Evolutionary conservation across 192 early-diverging fungal species (phyloP).

Genomic region (Coemansia sp.): DNA sequence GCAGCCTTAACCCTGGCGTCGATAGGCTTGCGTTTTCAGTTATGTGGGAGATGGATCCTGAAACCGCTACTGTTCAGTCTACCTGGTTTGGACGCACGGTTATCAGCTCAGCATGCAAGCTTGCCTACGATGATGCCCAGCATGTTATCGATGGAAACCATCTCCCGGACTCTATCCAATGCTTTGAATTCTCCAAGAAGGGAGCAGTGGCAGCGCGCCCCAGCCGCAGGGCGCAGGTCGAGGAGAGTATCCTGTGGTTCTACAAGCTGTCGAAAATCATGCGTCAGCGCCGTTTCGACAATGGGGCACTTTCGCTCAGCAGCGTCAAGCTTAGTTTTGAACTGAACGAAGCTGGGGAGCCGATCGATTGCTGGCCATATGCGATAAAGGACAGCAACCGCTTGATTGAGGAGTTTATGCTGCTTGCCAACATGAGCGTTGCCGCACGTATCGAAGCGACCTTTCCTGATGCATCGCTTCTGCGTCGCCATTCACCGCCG

Average conservation of each 20-base stretch:
- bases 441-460: constrained; percentile 78
- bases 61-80: constrained; percentile 62
- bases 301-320: constrained; percentile 87
- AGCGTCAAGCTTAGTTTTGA: constrained; percentile 92
- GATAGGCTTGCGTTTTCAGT: constrained; percentile 89
- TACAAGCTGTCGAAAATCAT: constrained; percentile 59
- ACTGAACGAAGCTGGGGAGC: constrained; percentile 84
- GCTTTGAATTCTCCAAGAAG: constrained; percentile 18
- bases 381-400: constrained; percentile 77
- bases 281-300: constrained; percentile 65
- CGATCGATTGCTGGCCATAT: constrained; percentile 68
- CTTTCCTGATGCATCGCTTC: constrained; percentile 75
- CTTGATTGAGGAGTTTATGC: constrained; percentile 95
- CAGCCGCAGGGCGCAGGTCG: constrained; percentile 44
- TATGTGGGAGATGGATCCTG: constrained; percentile 60
- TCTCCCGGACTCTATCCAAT: constrained; percentile 4
- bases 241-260: constrained; percentile 55
- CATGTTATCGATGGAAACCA: constrained; percentile 62
- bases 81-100: constrained; percentile 89
- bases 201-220: constrained; percentile 16
- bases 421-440: constrained; percentile 89
- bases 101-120: constrained; percentile 86
- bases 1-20: constrained; percentile 83
- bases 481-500: constrained; percentile 73
- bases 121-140: constrained; percentile 96